Evolutionary conservation across 192 early-diverging fungal genomes (phyloP), one percentile per base, ranked within the genome.

Genomic region (Coemansia sp.): DNA sequence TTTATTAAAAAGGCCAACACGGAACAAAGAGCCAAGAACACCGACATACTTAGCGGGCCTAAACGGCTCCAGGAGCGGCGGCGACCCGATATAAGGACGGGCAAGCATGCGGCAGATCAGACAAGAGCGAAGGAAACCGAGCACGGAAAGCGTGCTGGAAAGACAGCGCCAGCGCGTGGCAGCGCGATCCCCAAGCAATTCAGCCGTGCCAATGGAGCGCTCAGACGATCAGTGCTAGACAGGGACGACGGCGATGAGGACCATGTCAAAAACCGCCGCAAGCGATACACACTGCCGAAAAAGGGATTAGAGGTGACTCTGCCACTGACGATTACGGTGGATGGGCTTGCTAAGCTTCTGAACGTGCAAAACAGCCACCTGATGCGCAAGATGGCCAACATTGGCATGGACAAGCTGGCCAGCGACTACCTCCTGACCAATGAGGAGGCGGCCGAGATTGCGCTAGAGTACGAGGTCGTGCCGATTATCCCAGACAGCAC

Each of bases 401-500:
- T 94, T 33, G 94, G 90, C n/a, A 88, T 98, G 80, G 89, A 89
- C 46, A 87, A 88, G 53, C 82, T 87, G 41, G 82, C 84, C 4
- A 85, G 87, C 56, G 89, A 93, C 75, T 90, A 83, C 58, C 87
- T 94, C 44, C 63, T 98, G 36, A 87, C 85, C 43, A 67, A 90
- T n/a, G 94, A 96, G 56, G 87, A 89, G 75, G 91, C 94, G 7
- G 88, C 87, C 33, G 71, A 93, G 60, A 85, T 98, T 65, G 94
- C 87, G 1, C 64, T 98, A 56, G 93, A 96, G 68, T 92, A 92
- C 52, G 85, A 91, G 53, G 85, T 94, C 43, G 91, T 91, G 55
- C 94, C 95, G 38, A 84, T 93, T 22, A 81, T 96, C 5, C 81
- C 87, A 19, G 73, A 78, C 8, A 59, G 75, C 53, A 68, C 52